phyloP scores from a whole-genome alignment of 371 early-diverging fungal genomes.

The Lichtheimia corymbifera region DNA sequence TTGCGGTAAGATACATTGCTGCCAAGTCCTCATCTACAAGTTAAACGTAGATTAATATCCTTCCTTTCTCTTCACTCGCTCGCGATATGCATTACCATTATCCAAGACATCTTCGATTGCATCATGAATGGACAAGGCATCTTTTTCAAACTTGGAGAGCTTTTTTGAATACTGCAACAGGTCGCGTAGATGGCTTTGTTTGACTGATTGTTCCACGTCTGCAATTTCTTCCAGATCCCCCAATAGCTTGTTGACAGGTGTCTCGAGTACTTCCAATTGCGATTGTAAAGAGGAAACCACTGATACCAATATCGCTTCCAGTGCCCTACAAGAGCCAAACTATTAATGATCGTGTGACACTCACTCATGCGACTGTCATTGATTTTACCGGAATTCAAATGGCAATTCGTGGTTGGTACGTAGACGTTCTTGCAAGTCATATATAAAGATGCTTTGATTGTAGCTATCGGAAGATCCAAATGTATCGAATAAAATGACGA shows the following conservation, averaged over 20 bases:
- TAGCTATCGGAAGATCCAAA: slow-evolving; percentile 67
- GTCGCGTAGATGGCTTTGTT: slow-evolving; percentile 72
- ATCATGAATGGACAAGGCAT: slow-evolving; percentile 72
- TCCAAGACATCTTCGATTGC: slow-evolving; percentile 80
- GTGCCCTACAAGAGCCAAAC: slow-evolving; percentile 45
- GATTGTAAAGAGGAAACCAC: slow-evolving; percentile 70
- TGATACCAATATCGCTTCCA: slow-evolving; percentile 82
- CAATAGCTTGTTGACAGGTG: slow-evolving; percentile 57
- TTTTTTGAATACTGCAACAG: slow-evolving; percentile 77
- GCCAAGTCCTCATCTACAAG: slow-evolving; percentile 83
- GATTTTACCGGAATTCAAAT: slow-evolving; percentile 73
- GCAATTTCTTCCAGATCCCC: slow-evolving; percentile 64
- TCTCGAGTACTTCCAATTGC: slow-evolving; percentile 70
- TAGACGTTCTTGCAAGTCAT: slow-evolving; percentile 79
- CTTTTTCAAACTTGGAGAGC: slow-evolving; percentile 74
- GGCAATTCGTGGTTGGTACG: slow-evolving; percentile 53
- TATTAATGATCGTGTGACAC: background rate
- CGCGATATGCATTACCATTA: slow-evolving; percentile 49
- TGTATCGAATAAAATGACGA: slow-evolving; percentile 77
- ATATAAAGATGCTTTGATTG: slow-evolving; percentile 75
- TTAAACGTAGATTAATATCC: background rate
- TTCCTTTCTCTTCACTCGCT: background rate
- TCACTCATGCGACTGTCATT: background rate
- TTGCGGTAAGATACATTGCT: slow-evolving; percentile 85
- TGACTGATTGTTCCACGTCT: slow-evolving; percentile 76